Evolutionary conservation across 352 stramenopile genomes (phyloP).

Genomic region (Lagenidium sp.): DNA sequence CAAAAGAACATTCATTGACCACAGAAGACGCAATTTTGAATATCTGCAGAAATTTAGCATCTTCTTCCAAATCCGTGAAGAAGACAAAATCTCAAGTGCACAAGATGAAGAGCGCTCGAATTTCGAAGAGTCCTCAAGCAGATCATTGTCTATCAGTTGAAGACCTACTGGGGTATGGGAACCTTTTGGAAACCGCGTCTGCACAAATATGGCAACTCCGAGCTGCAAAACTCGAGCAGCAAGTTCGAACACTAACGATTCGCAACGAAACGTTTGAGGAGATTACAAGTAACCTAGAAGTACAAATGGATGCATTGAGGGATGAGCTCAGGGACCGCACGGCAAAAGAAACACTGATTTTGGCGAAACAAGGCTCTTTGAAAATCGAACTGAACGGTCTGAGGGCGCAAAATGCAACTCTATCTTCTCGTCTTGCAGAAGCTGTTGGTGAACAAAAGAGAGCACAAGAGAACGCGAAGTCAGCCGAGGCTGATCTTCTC

Average conservation of each 20-base stretch:
- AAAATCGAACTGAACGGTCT: slow-evolving; percentile 20
- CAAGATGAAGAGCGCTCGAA: too few species aligned
- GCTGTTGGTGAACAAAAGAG: slow-evolving; percentile 21
- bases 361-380: slow-evolving; percentile 15
- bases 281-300: slow-evolving; percentile 24
- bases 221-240: slow-evolving; percentile 22
- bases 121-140: too few species aligned
- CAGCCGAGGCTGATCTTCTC: slow-evolving; percentile 14
- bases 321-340: slow-evolving; percentile 23
- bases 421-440: slow-evolving; percentile 26
- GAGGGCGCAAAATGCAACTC: slow-evolving; percentile 17
- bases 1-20: too few species aligned
- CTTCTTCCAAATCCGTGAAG: too few species aligned
- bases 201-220: slow-evolving; percentile 20
- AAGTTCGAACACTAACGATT: slow-evolving; percentile 19
- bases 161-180: too few species aligned
- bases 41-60: too few species aligned
- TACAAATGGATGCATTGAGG: slow-evolving; percentile 26
- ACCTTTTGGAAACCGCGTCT: too few species aligned
- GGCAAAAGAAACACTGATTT: slow-evolving; percentile 13
- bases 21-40: too few species aligned
- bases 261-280: slow-evolving; percentile 47
- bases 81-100: too few species aligned
- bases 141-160: too few species aligned
- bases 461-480: slow-evolving; percentile 10